Conservation (phyloP, 148 eudicot species). For the Nepenthes mirabilis region DNA sequence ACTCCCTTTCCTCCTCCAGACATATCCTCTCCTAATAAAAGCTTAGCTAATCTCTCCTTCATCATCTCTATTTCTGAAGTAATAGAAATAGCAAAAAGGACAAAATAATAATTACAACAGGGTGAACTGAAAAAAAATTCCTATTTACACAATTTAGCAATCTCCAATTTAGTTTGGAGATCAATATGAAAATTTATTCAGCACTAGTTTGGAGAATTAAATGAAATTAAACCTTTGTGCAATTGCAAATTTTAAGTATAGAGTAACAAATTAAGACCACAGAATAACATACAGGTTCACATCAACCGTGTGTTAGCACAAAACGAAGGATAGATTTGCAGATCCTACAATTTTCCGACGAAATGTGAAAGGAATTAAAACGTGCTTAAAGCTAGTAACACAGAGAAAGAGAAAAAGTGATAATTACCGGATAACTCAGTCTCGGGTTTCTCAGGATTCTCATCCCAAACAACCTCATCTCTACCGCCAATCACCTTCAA, state of each 20-base stretch:
- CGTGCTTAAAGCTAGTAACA: not conserved
- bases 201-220: too few species aligned
- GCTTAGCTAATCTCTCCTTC: constrained; percentile 97
- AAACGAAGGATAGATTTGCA: too few species aligned
- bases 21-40: constrained; percentile 95
- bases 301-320: too few species aligned
- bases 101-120: not conserved
- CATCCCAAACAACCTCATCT: constrained; percentile 45
- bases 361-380: too few species aligned
- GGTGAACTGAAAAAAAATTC: not conserved
- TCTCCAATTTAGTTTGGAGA: too few species aligned
- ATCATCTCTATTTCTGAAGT: constrained; percentile 68
- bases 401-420: not conserved
- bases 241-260: too few species aligned
- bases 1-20: constrained; percentile 99
- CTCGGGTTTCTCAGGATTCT: constrained; percentile 14
- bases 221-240: too few species aligned
- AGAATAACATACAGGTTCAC: too few species aligned
- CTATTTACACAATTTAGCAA: too few species aligned
- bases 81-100: not conserved
- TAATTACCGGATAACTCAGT: constrained; percentile 8
- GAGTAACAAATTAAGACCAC: too few species aligned
- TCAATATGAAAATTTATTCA: too few species aligned
- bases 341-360: not conserved
- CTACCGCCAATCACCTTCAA: constrained; percentile 39